Evolutionary conservation across 2,329 filamentous ascomycete genomes (phyloP), one percentile per base, ranked within the genome.

Genomic region (Rutstroemia sydowiana): DNA sequence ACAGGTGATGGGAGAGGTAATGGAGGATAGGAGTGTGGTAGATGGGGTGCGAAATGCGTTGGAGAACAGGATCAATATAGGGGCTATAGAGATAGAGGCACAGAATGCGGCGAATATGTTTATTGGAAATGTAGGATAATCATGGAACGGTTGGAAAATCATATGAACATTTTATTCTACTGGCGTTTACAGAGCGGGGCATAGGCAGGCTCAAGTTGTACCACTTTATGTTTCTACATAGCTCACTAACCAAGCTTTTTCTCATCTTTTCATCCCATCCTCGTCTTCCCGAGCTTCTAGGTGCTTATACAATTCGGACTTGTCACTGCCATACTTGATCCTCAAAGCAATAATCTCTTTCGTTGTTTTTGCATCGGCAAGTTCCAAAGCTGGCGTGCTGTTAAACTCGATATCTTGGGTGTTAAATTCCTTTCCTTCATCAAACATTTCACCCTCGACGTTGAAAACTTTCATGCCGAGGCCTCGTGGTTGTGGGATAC

Each of bases 11-110:
- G 73, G 77, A 32, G 81, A 85, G 62, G 81, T 87, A 21, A 85
- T 95, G 77, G 86, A 90, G 72, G 86, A 92, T 57, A 76, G 81
- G 55, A 85, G 87, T 56, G 87, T 91, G 7, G 71, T 88, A 32
- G 82, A 84, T 61, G 80, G 84, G 48, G 78, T 89, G 55, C 83
- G 85, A 54, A 78, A 82, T 65, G 85, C 82, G 10, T 67, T 91
- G 58, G 71, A 73, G 62, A 78, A 76, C 56, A 76, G 82, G 49
- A 76, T 88, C 54, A 76, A 88, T 63, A 77, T 89, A 20, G 68
- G 70, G 36, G 71, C 68, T 26, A 77, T 91, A 40, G 73, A 76
- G 44, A 73, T 70, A 50, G 84, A 87, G 58, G 86, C 86, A 1
- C 82, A 85, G 53, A 66, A 67, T 9, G 87, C 84, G 67, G 74